A percentile compares a stretch with the other conserved stretches of the same genome.
These are phyloP conservation scores for Xerocomus brunneocitrinus DNA, from an alignment of 768 basidiomycete species.

Conservation along the genomic window DNA sequence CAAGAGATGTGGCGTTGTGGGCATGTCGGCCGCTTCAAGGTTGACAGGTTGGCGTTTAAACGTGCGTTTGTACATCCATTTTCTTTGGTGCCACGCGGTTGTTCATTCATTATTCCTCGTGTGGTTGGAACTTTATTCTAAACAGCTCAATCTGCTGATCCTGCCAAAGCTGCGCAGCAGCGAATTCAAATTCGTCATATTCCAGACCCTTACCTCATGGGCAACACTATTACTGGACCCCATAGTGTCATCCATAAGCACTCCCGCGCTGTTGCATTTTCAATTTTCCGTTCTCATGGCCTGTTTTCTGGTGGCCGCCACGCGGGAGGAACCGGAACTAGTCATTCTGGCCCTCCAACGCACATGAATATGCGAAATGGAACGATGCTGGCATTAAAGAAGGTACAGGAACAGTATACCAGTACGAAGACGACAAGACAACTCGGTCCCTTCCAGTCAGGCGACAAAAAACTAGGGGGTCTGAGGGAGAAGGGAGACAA, in stretches of 20 bases:
- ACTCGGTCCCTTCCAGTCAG: constrained; percentile 16
- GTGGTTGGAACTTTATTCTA: neutral
- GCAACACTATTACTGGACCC: constrained; percentile 49
- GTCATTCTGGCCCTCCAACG: constrained; percentile 12
- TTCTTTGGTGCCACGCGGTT: constrained; percentile 12
- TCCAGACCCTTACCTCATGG: constrained; percentile 43
- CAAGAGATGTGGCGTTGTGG: constrained; percentile 68
- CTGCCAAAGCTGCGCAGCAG: constrained; percentile 60
- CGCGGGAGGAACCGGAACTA: neutral
- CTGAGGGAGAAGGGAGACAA: constrained; percentile 15
- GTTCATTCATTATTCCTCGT: neutral
- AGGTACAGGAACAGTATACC: constrained; percentile 76
- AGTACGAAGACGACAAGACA: constrained; percentile 69
- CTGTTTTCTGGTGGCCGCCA: constrained; percentile 19
- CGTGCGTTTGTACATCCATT: constrained; percentile 29
- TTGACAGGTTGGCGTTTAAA: constrained; percentile 41
- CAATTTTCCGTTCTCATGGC: constrained; percentile 62
- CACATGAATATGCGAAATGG: constrained; percentile 29
- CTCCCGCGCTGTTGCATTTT: constrained; percentile 74
- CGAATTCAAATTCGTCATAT: constrained; percentile 60
- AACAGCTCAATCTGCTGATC: constrained; percentile 39
- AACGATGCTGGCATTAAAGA: constrained; percentile 66
- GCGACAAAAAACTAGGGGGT: constrained; percentile 8
- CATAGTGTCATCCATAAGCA: constrained; percentile 75
- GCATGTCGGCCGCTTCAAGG: constrained; percentile 59